Evolutionary conservation across 495 filamentous ascomycete genomes (phyloP).

Genomic region (Tuber umbilicatum): DNA sequence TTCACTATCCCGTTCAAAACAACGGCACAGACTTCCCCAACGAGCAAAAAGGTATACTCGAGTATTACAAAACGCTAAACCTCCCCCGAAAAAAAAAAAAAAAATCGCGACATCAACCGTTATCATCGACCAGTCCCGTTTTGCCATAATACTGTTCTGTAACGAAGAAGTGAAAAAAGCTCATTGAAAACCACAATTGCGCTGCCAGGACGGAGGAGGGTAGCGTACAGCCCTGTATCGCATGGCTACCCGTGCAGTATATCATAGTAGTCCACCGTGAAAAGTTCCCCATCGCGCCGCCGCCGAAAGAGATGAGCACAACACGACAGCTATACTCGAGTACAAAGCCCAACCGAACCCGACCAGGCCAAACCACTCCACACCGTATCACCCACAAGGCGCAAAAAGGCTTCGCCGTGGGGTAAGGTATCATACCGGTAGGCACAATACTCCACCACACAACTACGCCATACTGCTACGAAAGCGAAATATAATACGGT

Average conservation of each 20-base stretch:
- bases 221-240: no score
- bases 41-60: neutral
- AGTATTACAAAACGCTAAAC: neutral
- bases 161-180: neutral
- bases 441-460: neutral
- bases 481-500: neutral
- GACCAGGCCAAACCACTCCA: neutral
- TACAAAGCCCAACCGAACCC: no score
- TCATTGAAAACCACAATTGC: no score
- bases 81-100: neutral
- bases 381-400: no score
- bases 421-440: no score
- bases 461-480: neutral
- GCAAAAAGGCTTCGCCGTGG: no score
- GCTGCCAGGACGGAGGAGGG: no score
- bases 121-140: neutral
- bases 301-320: neutral
- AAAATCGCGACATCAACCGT: neutral
- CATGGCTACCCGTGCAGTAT: no score
- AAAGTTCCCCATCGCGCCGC: neutral
- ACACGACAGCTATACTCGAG: neutral
- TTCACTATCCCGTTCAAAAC: neutral
- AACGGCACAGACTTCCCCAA: conserved; percentile 2
- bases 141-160: neutral
- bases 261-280: neutral